phyloP scores from a whole-genome alignment of 371 early-diverging fungal genomes.

The Umbelopsis sp. region DNA sequence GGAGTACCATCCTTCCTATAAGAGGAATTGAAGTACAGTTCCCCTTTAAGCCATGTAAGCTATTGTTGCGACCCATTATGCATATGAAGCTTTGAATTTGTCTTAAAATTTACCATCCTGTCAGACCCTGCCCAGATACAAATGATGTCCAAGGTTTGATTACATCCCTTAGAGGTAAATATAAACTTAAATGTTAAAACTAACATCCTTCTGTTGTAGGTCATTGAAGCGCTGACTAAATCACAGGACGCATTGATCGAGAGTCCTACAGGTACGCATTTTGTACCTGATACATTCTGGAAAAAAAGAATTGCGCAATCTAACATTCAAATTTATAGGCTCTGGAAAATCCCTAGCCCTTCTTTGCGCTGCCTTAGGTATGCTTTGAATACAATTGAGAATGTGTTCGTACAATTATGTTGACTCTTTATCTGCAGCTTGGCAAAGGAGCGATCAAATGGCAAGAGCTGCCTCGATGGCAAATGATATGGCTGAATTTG shows the following conservation, averaged over 20 bases:
- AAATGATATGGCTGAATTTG: neutral
- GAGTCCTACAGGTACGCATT: constrained; percentile 59
- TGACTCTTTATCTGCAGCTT: constrained; percentile 22
- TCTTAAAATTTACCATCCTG: neutral
- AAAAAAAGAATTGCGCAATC: neutral
- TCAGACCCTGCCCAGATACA: constrained; percentile 60
- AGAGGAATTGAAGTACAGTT: constrained; percentile 51
- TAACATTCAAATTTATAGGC: constrained; percentile 31
- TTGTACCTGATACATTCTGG: neutral
- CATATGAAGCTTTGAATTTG: neutral
- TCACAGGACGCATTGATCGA: constrained; percentile 59
- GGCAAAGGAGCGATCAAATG: constrained; percentile 31
- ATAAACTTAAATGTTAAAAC: too few species aligned
- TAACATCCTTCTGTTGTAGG: constrained; percentile 29
- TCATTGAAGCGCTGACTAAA: constrained; percentile 51
- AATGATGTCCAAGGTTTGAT: constrained; percentile 58
- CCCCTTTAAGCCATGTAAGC: constrained; percentile 59
- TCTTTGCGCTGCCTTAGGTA: constrained; percentile 56
- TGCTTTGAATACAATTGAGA: constrained; percentile 22
- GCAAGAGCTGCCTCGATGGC: neutral
- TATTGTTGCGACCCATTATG: neutral
- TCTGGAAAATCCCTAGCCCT: constrained; percentile 64
- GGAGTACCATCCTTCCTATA: constrained; percentile 23
- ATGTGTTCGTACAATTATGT: neutral
- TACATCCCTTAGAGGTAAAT: too few species aligned